phyloP scores from a whole-genome alignment of 2,329 filamentous ascomycete genomes.

The Plectosphaerella plurivora region DNA sequence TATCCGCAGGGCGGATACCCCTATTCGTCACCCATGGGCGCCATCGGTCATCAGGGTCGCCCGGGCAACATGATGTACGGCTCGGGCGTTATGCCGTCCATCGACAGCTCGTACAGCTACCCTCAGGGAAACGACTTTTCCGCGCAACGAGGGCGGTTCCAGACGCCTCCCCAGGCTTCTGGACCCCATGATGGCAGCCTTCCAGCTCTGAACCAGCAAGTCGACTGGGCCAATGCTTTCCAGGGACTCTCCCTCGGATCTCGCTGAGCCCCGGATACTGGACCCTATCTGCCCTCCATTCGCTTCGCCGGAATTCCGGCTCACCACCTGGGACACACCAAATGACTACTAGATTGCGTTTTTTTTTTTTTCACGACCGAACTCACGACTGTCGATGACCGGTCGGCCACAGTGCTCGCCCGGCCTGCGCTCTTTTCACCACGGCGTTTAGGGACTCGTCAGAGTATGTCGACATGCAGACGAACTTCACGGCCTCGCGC shows the following conservation, averaged over 20 bases:
- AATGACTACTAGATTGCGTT: not conserved
- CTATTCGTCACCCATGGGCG: constrained; percentile 17
- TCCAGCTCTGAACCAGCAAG: constrained; percentile 22
- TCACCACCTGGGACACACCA: not conserved
- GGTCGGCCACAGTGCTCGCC: not conserved
- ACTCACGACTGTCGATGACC: too few relatives aligned
- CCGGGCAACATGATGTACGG: constrained; percentile 31
- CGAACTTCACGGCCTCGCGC: too few relatives aligned
- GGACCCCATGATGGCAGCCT: constrained; percentile 21
- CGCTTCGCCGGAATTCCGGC: not conserved
- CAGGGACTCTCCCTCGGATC: constrained; percentile 70
- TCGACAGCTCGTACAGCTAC: constrained; percentile 39
- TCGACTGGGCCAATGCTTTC: constrained; percentile 61
- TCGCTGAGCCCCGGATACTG: constrained; percentile 28
- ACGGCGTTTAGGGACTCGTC: too few relatives aligned
- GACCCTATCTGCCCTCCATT: not conserved
- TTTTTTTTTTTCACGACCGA: not conserved
- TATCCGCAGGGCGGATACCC: constrained; percentile 31
- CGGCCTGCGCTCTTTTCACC: too few relatives aligned
- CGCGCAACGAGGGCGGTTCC: constrained; percentile 41
- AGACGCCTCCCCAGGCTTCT: constrained; percentile 30
- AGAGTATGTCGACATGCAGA: too few relatives aligned
- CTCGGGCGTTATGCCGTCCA: constrained; percentile 30
- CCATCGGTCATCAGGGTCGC: constrained; percentile 23
- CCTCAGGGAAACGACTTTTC: constrained; percentile 39